Conservation (phyloP, 331 rosid species). For the Rhamnella rubrinervis region DNA sequence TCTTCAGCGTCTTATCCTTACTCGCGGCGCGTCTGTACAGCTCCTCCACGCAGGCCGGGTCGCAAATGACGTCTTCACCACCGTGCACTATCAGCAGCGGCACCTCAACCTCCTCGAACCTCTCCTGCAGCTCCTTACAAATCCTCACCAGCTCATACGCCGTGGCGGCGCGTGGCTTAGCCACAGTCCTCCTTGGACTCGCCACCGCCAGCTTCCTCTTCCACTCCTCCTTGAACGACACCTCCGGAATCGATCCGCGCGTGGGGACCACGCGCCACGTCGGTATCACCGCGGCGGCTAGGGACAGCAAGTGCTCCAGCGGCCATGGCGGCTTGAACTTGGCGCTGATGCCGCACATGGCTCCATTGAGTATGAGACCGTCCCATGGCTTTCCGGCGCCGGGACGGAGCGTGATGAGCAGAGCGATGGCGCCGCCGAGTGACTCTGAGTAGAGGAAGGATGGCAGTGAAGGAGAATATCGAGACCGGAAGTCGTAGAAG, state of each 20-base stretch:
- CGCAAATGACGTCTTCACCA: slow-evolving; percentile 72
- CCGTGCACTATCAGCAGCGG: slow-evolving; percentile 84
- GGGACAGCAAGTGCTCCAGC: slow-evolving; percentile 71
- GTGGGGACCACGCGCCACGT: slow-evolving; percentile 97
- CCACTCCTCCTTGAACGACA: slow-evolving; percentile 84
- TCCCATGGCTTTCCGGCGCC: slow-evolving; percentile 40
- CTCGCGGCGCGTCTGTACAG: slow-evolving; percentile 65
- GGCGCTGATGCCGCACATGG: slow-evolving; percentile 93
- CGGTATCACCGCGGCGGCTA: slow-evolving; percentile 67
- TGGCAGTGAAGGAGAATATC: slow-evolving; percentile 55
- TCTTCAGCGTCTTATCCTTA: slow-evolving; percentile 75
- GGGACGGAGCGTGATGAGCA: slow-evolving; percentile 64
- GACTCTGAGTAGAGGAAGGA: slow-evolving; percentile 88
- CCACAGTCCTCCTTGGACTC: slow-evolving; percentile 59
- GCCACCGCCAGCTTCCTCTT: slow-evolving; percentile 79
- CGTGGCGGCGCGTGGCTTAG: slow-evolving; percentile 84
- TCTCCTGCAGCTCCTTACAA: slow-evolving; percentile 80
- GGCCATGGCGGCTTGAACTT: slow-evolving; percentile 99
- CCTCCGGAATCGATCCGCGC: slow-evolving; percentile 73
- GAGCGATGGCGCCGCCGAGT: slow-evolving; percentile 93
- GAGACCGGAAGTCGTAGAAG: slow-evolving; percentile 63
- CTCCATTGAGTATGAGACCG: slow-evolving; percentile 83
- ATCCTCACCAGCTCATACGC: slow-evolving; percentile 80
- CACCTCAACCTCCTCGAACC: slow-evolving; percentile 72
- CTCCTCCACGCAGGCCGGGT: slow-evolving; percentile 77